Percentiles rank a stretch among this genome's conserved stretches.
phyloP scores from a whole-genome alignment of 345 rosid genomes.

The Populus nigra region DNA sequence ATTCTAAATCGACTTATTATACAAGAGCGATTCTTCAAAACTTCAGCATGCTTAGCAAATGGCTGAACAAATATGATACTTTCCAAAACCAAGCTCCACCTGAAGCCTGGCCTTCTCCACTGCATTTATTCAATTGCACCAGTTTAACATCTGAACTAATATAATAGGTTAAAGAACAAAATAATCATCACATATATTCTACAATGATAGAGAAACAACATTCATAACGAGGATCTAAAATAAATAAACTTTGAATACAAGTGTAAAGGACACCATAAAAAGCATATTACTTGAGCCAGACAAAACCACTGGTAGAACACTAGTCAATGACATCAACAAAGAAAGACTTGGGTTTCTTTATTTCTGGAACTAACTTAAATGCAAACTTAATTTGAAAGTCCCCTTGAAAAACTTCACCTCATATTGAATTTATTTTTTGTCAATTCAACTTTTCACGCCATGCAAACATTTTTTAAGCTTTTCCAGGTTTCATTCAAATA shows the following conservation, averaged over 20 bases:
- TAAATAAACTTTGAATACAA: not conserved
- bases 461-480: not conserved
- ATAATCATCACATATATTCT: not conserved
- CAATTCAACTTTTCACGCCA: not conserved
- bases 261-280: not conserved
- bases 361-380: not conserved
- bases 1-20: not conserved
- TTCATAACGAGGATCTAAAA: not conserved
- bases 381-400: not conserved
- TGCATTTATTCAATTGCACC: constrained; percentile 12
- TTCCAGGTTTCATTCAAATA: not conserved
- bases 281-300: not conserved
- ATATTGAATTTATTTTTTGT: too few species aligned
- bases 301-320: not conserved
- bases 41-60: not conserved
- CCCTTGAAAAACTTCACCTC: not conserved
- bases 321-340: not conserved
- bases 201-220: not conserved
- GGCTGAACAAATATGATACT: not conserved
- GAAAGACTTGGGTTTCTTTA: not conserved
- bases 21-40: not conserved
- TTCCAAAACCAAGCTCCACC: constrained; percentile 7
- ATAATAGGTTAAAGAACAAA: not conserved
- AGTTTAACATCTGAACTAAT: constrained; percentile 9
- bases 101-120: constrained; percentile 3